Conservation (phyloP, 2,329 filamentous ascomycete species). For the Chrysosphaeria jannelii region DNA sequence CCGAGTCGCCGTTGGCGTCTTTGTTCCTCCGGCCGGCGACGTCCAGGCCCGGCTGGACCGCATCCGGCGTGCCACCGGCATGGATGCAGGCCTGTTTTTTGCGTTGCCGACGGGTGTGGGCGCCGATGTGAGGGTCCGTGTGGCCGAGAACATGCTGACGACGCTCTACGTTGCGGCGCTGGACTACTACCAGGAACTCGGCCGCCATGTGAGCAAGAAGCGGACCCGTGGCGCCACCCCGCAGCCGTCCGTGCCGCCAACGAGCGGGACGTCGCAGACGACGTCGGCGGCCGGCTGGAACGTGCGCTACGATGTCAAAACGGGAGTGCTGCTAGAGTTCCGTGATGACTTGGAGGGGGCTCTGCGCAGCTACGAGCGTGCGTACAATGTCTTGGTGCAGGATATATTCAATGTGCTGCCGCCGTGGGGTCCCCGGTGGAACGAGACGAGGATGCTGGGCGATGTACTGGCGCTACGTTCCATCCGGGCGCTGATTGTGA, state of each 20-base stretch:
- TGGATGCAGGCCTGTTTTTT: constrained; percentile 67
- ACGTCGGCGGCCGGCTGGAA: constrained; percentile 74
- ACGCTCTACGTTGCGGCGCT: constrained; percentile 43
- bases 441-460: constrained; percentile 67
- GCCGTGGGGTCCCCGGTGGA: constrained; percentile 71
- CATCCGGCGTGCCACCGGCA: constrained; percentile 47
- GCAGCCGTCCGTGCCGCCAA: constrained; percentile 55
- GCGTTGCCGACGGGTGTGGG: constrained; percentile 36
- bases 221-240: constrained; percentile 50
- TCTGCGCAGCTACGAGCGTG: constrained; percentile 57
- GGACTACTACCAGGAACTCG: constrained; percentile 82
- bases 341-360: constrained; percentile 78
- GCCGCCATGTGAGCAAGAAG: constrained; percentile 77
- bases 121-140: constrained; percentile 39
- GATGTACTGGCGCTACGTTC: constrained; percentile 57
- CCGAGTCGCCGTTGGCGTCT: constrained; percentile 44
- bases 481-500: constrained; percentile 58
- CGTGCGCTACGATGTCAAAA: constrained; percentile 81
- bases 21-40: constrained; percentile 14
- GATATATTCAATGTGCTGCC: constrained; percentile 56
- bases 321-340: constrained; percentile 73
- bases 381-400: constrained; percentile 64
- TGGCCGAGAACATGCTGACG: constrained; percentile 41
- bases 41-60: constrained; percentile 40
- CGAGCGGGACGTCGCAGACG: constrained; percentile 56